Evolutionary conservation across 306 rosid species (phyloP).

Genomic region (Castanospermum australe): DNA sequence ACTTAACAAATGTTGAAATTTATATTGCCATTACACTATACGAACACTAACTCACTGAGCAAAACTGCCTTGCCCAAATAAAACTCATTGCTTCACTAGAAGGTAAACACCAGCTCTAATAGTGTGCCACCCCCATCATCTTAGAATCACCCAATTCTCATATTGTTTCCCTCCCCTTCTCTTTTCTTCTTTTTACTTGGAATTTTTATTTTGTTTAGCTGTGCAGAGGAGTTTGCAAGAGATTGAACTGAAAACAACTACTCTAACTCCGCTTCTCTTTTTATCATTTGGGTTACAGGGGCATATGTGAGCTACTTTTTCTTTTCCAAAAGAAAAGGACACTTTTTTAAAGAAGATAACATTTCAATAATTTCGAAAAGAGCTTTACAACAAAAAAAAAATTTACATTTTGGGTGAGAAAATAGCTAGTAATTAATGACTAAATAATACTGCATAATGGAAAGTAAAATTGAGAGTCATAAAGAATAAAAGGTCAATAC

Average conservation of each 20-base stretch:
- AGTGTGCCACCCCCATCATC: no score
- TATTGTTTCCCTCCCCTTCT: no score
- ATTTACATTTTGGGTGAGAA: not conserved
- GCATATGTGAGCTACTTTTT: not conserved
- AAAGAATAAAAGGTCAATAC: constrained; percentile 36
- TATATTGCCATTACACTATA: not conserved
- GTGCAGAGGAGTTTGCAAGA: no score
- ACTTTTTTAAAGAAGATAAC: not conserved
- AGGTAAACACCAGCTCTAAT: no score
- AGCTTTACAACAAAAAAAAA: not conserved
- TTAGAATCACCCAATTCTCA: no score
- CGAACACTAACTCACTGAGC: not conserved
- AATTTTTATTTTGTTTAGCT: no score
- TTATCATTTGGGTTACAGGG: not conserved
- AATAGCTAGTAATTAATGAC: not conserved
- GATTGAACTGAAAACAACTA: no score
- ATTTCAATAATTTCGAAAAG: not conserved
- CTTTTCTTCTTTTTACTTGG: no score
- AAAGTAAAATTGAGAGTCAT: not conserved
- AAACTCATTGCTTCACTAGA: no score
- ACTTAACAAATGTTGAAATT: not conserved
- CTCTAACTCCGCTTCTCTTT: not conserved
- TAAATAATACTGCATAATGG: not conserved
- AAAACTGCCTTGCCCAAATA: not conserved
- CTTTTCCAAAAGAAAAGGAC: not conserved